Evolutionary conservation across 371 early-diverging fungal species (phyloP), one percentile per base, ranked within the genome.

Genomic region (Zychaea mexicana): DNA sequence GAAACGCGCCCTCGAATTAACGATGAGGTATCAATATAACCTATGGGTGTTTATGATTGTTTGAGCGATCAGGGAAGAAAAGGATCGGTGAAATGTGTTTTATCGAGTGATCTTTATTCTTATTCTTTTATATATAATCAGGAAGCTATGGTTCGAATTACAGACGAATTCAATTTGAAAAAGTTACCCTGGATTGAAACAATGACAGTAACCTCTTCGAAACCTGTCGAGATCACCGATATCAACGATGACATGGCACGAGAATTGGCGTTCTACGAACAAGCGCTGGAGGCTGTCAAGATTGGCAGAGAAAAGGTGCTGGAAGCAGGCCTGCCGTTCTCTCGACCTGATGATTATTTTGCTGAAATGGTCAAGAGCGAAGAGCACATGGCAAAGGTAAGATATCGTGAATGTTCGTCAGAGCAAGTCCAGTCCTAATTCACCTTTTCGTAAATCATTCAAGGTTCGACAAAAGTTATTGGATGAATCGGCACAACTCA

Each of bases 281-380:
- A 97, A 75, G 98, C 94, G 2, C 82, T 96, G 15, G 88, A 90
- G 64, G 92, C 95, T 1, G 94, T 88, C 15, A 68, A 81, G n/a
- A 70, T 76, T 24, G 98, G 86, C 30, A 86, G 88, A 31, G 79
- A 84, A 17, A 66, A 75, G 62, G 63, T 90, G 31, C 54, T 68
- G 21, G 81, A 83, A 57, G 84, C 83, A n/a, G 88, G 87, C 3
- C 81, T 92, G 4, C 88, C 94, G 8, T 94, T 96, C 63, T 71
- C 82, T 32, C 82, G 96, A 46, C 98, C 98, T 2, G 91, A 88
- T 57, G 97, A 97, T 59, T 97, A 94, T 70, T 96, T 93, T 85
- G 98, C 98, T 28, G 97, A 97, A 79, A 98, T 98, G 98, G 82
- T 98, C 68, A 98, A 98, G 82, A 84, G 92, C 2, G 98, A 98